Evolutionary conservation across 176 grass and related monocot species (phyloP).

Genomic region (Urochloa ruziziensis): DNA sequence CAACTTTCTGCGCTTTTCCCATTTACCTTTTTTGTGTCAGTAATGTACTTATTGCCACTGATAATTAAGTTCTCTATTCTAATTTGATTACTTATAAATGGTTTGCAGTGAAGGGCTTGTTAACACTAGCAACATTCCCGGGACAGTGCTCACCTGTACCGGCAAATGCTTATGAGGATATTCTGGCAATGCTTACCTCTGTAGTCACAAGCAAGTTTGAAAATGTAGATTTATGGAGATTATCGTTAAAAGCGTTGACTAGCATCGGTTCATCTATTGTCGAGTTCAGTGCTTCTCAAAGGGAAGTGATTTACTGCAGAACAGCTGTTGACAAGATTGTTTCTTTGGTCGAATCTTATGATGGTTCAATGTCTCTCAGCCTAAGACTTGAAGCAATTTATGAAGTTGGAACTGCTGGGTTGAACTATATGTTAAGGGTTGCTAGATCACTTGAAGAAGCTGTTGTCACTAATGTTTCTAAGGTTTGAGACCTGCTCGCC

Average conservation of each 20-base stretch:
- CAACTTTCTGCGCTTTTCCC: neutral
- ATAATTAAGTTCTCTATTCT: constrained; percentile 19
- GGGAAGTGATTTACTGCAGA: constrained; percentile 57
- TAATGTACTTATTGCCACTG: neutral
- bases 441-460: constrained; percentile 65
- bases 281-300: constrained; percentile 47
- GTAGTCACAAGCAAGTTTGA: constrained; percentile 53
- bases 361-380: constrained; percentile 48
- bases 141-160: constrained; percentile 54
- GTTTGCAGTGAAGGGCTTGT: constrained; percentile 72
- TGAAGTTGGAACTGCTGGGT: constrained; percentile 61
- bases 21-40: constrained; percentile 12
- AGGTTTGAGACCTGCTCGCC: constrained; percentile 42
- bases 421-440: constrained; percentile 59
- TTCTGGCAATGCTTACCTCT: constrained; percentile 60
- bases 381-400: constrained; percentile 73
- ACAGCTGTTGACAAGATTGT: constrained; percentile 68
- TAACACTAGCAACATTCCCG: constrained; percentile 78
- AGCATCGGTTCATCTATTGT: constrained; percentile 71
- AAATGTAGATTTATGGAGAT: constrained; percentile 65
- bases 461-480: constrained; percentile 60
- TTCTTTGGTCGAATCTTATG: constrained; percentile 58
- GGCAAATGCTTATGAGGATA: constrained; percentile 52
- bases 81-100: constrained; percentile 37
- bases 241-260: constrained; percentile 63